Conservation (phyloP, 768 basidiomycete genomes). For the Kwoniella pini region DNA sequence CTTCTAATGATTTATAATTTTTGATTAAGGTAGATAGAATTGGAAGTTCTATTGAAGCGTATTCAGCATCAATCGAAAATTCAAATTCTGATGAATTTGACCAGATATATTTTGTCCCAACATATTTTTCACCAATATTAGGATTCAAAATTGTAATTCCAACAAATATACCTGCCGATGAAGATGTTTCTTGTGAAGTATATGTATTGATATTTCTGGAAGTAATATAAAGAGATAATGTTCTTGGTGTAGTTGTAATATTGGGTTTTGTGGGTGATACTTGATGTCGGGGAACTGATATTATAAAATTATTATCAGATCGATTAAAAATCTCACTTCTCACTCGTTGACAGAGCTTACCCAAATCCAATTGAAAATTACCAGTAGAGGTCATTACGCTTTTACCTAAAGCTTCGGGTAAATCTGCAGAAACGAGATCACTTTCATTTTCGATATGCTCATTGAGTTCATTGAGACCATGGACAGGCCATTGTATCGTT, state of each 20-base stretch:
- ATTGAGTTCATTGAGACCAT: slow-evolving; percentile 62
- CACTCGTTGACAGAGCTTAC: slow-evolving; percentile 52
- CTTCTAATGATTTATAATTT: slow-evolving; percentile 60
- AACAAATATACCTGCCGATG: slow-evolving; percentile 68
- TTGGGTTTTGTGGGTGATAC: slow-evolving; percentile 11
- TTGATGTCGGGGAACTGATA: slow-evolving; percentile 19
- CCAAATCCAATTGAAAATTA: slow-evolving; percentile 71
- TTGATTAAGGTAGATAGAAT: slow-evolving; percentile 64
- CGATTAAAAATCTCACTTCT: too few relatives aligned
- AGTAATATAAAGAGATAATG: slow-evolving; percentile 67
- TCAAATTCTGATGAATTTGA: slow-evolving; percentile 72
- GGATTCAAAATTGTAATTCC: slow-evolving; percentile 70
- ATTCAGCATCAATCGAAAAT: slow-evolving; percentile 70
- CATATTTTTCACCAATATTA: slow-evolving; percentile 64
- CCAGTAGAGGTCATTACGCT: slow-evolving; percentile 69
- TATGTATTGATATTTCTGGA: slow-evolving; percentile 65
- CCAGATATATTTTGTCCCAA: slow-evolving; percentile 73
- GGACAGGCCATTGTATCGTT: slow-evolving; percentile 70
- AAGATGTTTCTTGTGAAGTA: slow-evolving; percentile 61
- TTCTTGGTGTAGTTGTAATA: slow-evolving; percentile 46
- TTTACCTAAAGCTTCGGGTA: slow-evolving; percentile 60
- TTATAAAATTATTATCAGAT: too few relatives aligned
- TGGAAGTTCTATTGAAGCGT: slow-evolving; percentile 72
- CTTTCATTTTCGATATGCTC: slow-evolving; percentile 63
- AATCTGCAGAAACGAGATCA: slow-evolving; percentile 31